Base-by-base conservation (phyloP, 176 grass and related monocot species). In the Saccharum officinarum region DNA sequence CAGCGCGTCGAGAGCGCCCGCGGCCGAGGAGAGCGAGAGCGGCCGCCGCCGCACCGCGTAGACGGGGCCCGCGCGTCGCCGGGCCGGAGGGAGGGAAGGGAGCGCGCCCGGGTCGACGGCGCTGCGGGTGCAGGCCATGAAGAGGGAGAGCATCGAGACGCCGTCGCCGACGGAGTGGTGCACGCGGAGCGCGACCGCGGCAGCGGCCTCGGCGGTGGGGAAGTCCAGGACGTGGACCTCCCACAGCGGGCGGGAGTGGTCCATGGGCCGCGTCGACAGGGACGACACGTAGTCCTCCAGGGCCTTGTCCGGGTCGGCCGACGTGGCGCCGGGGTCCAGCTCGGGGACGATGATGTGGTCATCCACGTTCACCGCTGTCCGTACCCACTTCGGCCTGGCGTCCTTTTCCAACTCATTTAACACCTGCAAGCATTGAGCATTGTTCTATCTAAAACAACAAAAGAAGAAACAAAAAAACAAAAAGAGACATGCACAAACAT, bases 141-240 rank as follows among this genome's bases (percentile, higher is more conserved):
- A 86, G 87, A 98, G 91, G 66, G 95, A 98, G 25, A 86, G 82
- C 66, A 98, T 85, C 34, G 95, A 98, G 87, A 86, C 88, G 62
- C 95, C 95, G 30, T 98, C 95, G 39, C 95, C 95, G 79, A 98
- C 69, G 55, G 95, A 98, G 80, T 98, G 95, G 82, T 98, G 93
- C 72, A 89, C 18, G 75, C 91, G 93, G 81, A 98, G 86, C 26
- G 87, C 85, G 9, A 71, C 6, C 13, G 89, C 82, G 42, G 95
- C 89, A 37, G 75, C 73, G 38, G 91, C 86, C 39, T 92, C 92
- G n/a, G 90, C 69, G 76, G 95, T 95, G 69, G 89, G 91, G 72
- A 98, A 77, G 89, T 92, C 87, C 89, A 98, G 91, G 77, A 98
- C 26, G 93, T 98, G 95, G 38, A 93, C 55, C 72, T 98, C 95